Percentiles rank a stretch among this genome's conserved stretches.
phyloP scores from a whole-genome alignment of 2,329 filamentous ascomycete genomes.

The Cladosporium sp. region DNA sequence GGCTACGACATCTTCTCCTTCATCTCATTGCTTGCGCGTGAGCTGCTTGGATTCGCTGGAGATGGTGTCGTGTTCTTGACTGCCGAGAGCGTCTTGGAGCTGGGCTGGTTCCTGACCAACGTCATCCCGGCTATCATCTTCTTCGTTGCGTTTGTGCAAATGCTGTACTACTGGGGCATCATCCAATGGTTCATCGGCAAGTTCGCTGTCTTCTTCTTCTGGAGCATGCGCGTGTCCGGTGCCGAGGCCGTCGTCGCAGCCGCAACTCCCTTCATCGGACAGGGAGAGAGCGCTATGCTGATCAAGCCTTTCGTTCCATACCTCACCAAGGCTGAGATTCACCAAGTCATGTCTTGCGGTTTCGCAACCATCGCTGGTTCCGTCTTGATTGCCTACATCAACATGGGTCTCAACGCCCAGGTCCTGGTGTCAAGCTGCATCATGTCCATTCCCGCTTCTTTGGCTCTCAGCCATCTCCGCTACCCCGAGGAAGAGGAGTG shows the following conservation, averaged over 20 bases:
- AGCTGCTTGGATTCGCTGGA: conserved; percentile 70
- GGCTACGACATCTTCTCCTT: conserved; percentile 91
- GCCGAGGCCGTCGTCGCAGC: conserved; percentile 92
- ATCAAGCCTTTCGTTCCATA: conserved; percentile 82
- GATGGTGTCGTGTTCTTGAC: conserved; percentile 73
- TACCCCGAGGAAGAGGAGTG: conserved; percentile 86
- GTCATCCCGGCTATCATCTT: conserved; percentile 94
- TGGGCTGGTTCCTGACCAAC: conserved; percentile 66
- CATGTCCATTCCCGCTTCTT: conserved; percentile 89
- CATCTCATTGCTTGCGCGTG: conserved; percentile 69
- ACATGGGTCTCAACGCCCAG: conserved; percentile 76
- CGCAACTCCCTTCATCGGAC: conserved; percentile 88
- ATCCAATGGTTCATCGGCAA: conserved; percentile 88
- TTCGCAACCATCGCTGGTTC: conserved; percentile 90
- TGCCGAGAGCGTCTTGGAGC: conserved; percentile 37
- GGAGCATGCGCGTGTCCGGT: conserved; percentile 79
- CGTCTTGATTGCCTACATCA: conserved; percentile 80
- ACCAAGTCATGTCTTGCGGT: conserved; percentile 88
- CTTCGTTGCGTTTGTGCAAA: conserved; percentile 88
- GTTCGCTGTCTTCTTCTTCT: conserved; percentile 88
- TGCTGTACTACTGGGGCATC: conserved; percentile 74
- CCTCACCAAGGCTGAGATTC: conserved; percentile 80
- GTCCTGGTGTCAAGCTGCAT: conserved; percentile 87
- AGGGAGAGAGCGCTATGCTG: conserved; percentile 90
- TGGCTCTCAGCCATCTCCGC: conserved; percentile 84